A percentile compares a stretch with the other conserved stretches of the same genome.
Evolutionary conservation across 192 early-diverging fungal genomes (phyloP).

Genomic region (Irineochytrium annulatum): DNA sequence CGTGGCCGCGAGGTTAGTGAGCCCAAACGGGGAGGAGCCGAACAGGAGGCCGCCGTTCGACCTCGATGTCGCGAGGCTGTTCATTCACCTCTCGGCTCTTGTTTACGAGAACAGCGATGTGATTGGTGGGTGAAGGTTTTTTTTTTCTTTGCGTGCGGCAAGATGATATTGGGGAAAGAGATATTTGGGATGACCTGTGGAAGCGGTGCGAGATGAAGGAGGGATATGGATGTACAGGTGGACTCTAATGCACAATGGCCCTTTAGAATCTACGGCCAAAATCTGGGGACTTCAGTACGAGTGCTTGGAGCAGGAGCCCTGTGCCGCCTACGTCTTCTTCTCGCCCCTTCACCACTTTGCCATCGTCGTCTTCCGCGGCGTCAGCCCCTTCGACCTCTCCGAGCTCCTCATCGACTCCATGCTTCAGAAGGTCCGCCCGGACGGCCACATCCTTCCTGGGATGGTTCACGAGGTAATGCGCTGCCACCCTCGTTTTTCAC

Average conservation of each 20-base stretch:
- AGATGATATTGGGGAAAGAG: too few species aligned
- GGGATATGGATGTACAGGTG: too few species aligned
- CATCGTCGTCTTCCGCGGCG: slow-evolving; percentile 10
- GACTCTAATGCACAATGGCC: neutral
- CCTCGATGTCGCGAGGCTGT: slow-evolving; percentile 6
- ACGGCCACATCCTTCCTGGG: slow-evolving; percentile 10
- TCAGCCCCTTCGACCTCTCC: slow-evolving; percentile 16
- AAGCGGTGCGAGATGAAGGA: neutral
- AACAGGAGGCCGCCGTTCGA: slow-evolving; percentile 18
- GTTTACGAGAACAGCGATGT: slow-evolving; percentile 18
- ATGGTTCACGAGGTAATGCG: slow-evolving; percentile 17
- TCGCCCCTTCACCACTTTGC: slow-evolving; percentile 13
- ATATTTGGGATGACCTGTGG: too few species aligned
- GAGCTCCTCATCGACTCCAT: slow-evolving; percentile 13
- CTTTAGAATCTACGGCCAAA: slow-evolving; percentile 3
- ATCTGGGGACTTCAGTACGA: slow-evolving; percentile 12
- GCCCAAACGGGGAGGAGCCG: slow-evolving; percentile 4
- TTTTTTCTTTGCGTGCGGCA: neutral
- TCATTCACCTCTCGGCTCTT: slow-evolving; percentile 17
- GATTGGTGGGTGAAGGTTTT: slow-evolving; percentile 3
- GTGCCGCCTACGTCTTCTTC: slow-evolving; percentile 10
- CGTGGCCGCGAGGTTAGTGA: neutral
- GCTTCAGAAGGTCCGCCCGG: slow-evolving; percentile 1
- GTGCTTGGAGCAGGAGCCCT: neutral
- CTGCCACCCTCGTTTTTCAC: neutral